Evolutionary conservation across 2,329 filamentous ascomycete species (phyloP), one percentile per base, ranked within the genome.

Genomic region (Pestalotiopsis sp.): DNA sequence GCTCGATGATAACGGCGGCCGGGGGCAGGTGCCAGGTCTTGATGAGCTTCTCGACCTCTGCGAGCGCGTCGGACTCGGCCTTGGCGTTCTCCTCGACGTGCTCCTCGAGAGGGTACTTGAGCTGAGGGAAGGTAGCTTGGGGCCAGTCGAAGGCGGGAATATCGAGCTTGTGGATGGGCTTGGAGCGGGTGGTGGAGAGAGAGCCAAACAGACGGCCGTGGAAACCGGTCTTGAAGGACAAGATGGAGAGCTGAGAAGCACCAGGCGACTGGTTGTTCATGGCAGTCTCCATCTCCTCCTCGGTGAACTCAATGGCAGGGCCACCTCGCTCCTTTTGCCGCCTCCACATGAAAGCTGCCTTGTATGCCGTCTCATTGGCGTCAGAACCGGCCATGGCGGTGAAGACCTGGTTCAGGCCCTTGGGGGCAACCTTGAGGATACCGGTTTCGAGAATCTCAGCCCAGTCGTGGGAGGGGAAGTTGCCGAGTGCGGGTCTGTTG

Each of bases 111-210:
- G 94, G 94, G 82, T 97, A 97, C 82, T 95, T 95, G 78, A 97
- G 88, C 72, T 84, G 77, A 11, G 94, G 95, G 87, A 97, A 97
- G 68, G 92, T 89, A 20, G 94, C 94, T 81, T 95, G 93, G 36
- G 94, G 94, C 94, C 94, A 97, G 86, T 97, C 92, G 77, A 97
- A 97, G 76, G 94, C 93, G 27, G 94, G 94, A 75, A 97, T 97
- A 79, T 97, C 94, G 75, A 97, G 85, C 84, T 97, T 97, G 87
- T 97, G 94, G 80, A 97, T 95, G 61, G 94, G 89, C 87, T 97
- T 97, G 81, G 92, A 95, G 78, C 94, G 92, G 14, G 94, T 97
- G 68, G 94, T 97, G 71, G 93, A 95, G 68, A 97, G 87, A 69
- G 89, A 92, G 77, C 94, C 94, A 76, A 97, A 97, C 61, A 97